These are phyloP conservation scores for Discostella pseudostelligera DNA, from an alignment of 108 stramenopile species.

Conservation along the genomic window DNA sequence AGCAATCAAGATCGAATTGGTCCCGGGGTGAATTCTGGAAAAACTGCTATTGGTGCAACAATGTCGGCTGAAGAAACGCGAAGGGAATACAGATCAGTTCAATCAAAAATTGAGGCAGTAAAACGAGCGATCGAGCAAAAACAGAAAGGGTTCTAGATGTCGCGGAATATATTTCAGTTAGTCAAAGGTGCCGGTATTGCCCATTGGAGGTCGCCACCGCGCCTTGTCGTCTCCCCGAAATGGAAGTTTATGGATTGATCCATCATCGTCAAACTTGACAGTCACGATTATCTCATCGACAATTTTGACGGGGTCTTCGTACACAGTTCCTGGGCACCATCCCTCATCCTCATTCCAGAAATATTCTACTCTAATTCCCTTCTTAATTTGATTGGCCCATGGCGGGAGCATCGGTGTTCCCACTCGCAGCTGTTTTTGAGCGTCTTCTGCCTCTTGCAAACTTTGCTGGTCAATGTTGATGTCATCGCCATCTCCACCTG, in stretches of 20 bases:
- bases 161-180: constrained; percentile 3
- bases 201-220: constrained; percentile 71
- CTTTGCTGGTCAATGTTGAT: constrained; percentile 34
- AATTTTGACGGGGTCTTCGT: constrained; percentile 69
- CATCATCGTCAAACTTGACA: constrained; percentile 77
- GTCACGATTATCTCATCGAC: constrained; percentile 76
- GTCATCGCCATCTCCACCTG: constrained; percentile 7
- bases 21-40: neutral
- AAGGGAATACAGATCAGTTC: constrained; percentile 26
- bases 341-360: constrained; percentile 81
- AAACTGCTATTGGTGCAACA: neutral
- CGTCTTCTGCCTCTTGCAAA: constrained; percentile 53
- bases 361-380: constrained; percentile 70
- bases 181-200: constrained; percentile 19
- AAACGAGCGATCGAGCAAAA: constrained; percentile 40
- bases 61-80: constrained; percentile 21
- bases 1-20: constrained; percentile 4
- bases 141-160: constrained; percentile 8
- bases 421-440: constrained; percentile 65
- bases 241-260: constrained; percentile 65
- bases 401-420: constrained; percentile 66
- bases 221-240: constrained; percentile 80
- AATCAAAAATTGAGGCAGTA: constrained; percentile 37
- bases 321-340: constrained; percentile 71
- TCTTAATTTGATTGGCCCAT: constrained; percentile 68